Percentiles rank a stretch among this genome's conserved stretches.
Evolutionary conservation across 257 asterid genomes (phyloP).

Genomic region (Solanum phureja): DNA sequence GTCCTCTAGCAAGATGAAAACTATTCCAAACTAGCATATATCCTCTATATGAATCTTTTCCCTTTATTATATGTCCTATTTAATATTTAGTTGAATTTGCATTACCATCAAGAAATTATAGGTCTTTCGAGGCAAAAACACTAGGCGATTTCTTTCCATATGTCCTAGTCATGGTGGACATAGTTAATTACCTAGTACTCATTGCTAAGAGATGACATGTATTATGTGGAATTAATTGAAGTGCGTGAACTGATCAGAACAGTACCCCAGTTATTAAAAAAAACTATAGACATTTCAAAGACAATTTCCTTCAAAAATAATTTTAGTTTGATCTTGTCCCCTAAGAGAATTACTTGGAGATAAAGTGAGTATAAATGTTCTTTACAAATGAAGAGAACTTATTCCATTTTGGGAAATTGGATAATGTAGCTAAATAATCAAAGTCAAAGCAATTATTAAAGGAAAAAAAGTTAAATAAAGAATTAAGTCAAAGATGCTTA

Average conservation of each 20-base stretch:
- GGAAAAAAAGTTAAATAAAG: background rate
- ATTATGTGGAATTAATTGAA: no score
- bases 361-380: background rate
- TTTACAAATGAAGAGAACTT: background rate
- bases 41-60: background rate
- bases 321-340: background rate
- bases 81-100: background rate
- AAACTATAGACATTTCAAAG: background rate
- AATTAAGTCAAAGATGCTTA: background rate
- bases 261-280: no score
- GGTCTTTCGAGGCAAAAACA: background rate
- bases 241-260: no score
- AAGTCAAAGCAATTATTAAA: background rate
- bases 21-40: background rate
- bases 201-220: background rate
- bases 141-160: no score
- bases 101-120: background rate
- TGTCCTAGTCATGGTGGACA: no score
- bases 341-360: background rate
- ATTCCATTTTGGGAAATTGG: background rate
- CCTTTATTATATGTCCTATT: background rate
- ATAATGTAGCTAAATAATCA: background rate
- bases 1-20: background rate
- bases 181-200: no score
- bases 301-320: background rate